A percentile compares a stretch with the other conserved stretches of the same genome.
phyloP scores from a whole-genome alignment of 2,329 filamentous ascomycete species.

The Cladophialophora yegresii region DNA sequence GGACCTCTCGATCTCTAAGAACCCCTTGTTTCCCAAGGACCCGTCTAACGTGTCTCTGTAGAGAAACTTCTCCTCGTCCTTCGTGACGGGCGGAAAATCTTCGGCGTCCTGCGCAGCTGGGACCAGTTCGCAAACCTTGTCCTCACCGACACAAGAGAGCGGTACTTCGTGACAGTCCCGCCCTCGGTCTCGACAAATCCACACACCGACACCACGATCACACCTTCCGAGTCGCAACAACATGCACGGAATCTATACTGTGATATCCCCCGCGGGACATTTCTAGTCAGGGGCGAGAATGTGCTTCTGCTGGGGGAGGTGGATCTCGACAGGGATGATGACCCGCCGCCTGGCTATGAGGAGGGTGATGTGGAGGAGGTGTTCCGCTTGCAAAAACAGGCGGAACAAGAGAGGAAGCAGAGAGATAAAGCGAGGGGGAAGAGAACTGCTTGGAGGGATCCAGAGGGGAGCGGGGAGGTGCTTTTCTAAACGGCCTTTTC shows the following conservation, averaged over 20 bases:
- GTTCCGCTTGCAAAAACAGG: constrained; percentile 70
- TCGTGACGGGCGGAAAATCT: constrained; percentile 89
- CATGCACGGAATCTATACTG: constrained; percentile 67
- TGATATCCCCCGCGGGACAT: constrained; percentile 82
- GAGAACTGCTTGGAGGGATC: constrained; percentile 78
- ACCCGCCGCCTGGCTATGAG: constrained; percentile 70
- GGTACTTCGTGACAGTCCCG: constrained; percentile 63
- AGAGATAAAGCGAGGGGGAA: constrained; percentile 71
- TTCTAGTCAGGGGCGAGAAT: constrained; percentile 92
- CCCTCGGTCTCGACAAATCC: constrained; percentile 10
- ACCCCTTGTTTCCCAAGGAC: not conserved
- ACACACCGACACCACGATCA: not conserved
- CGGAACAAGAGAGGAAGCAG: constrained; percentile 67
- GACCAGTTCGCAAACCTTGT: constrained; percentile 98
- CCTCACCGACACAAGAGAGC: constrained; percentile 87
- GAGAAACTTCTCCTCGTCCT: constrained; percentile 93
- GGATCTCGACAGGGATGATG: constrained; percentile 93
- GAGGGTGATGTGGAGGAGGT: constrained; percentile 69
- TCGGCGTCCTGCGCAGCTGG: constrained; percentile 91
- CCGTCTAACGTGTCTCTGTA: constrained; percentile 45
- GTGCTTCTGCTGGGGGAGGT: constrained; percentile 95
- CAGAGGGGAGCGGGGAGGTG: constrained; percentile 73
- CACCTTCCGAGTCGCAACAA: not conserved
- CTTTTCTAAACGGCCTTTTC: constrained; percentile 59
- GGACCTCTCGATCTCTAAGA: not conserved